Conservation (phyloP, 2,329 filamentous ascomycete species). For the Aspergillus sergii region DNA sequence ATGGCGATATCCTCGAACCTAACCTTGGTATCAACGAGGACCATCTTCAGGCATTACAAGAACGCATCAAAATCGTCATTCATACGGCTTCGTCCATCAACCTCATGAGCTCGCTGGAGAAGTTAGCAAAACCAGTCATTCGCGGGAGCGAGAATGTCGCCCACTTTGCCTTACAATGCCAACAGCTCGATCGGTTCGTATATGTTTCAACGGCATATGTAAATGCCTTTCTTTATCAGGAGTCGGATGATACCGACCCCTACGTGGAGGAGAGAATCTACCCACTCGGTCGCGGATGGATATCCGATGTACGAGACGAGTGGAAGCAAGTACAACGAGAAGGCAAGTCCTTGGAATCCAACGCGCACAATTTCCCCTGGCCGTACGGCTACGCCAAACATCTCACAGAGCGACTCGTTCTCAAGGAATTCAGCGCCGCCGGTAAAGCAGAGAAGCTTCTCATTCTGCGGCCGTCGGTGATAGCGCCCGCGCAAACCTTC, state of each 20-base stretch:
- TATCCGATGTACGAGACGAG: not conserved
- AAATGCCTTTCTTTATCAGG: constrained; percentile 16
- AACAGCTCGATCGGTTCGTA: constrained; percentile 18
- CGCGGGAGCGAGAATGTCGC: constrained; percentile 12
- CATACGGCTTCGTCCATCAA: constrained; percentile 22
- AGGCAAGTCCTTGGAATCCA: constrained; percentile 3
- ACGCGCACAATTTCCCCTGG: constrained; percentile 16
- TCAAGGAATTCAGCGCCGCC: not conserved
- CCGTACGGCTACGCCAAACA: constrained; percentile 22
- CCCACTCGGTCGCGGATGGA: not conserved
- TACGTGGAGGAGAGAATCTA: constrained; percentile 18
- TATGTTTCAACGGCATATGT: constrained; percentile 24
- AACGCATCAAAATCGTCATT: constrained; percentile 17
- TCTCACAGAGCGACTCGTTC: constrained; percentile 14
- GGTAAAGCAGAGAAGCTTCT: constrained; percentile 8
- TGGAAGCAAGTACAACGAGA: constrained; percentile 5
- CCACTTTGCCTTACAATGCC: constrained; percentile 10
- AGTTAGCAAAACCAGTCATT: constrained; percentile 7
- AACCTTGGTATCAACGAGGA: constrained; percentile 10
- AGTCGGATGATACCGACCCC: constrained; percentile 4
- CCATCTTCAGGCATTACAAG: not conserved
- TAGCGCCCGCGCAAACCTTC: constrained; percentile 11
- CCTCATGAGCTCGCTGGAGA: not conserved
- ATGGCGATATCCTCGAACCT: constrained; percentile 17
- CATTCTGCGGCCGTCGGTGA: constrained; percentile 17